Conservation (phyloP, 148 eudicot species). For the Drosera capensis region DNA sequence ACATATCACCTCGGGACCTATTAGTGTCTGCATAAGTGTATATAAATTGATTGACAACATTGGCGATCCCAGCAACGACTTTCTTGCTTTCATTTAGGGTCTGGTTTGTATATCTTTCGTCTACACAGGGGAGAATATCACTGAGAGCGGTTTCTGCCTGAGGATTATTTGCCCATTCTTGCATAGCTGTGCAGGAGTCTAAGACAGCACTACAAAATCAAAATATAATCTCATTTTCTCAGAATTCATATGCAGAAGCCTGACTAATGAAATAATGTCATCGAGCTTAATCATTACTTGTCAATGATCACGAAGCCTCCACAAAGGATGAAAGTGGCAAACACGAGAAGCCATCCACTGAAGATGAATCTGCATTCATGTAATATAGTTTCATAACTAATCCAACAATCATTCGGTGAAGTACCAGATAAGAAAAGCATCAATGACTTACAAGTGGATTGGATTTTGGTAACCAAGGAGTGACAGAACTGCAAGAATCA, state of each 20-base stretch:
- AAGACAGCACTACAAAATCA: constrained; percentile 47
- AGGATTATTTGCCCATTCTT: constrained; percentile 90
- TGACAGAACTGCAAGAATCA: constrained; percentile 45
- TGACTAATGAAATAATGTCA: not conserved
- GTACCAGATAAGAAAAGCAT: not conserved
- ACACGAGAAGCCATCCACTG: constrained; percentile 92
- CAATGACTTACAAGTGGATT: constrained; percentile 52
- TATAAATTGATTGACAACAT: constrained; percentile 49
- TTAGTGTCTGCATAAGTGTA: constrained; percentile 55
- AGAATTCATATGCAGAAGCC: not conserved
- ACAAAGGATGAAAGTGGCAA: constrained; percentile 67
- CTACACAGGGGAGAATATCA: constrained; percentile 90
- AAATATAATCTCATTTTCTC: not conserved
- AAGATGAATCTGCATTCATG: constrained; percentile 52
- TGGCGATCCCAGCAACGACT: constrained; percentile 42
- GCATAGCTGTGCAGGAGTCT: constrained; percentile 91
- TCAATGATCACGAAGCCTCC: constrained; percentile 75
- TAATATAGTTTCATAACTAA: constrained; percentile 8
- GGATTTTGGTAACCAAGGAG: constrained; percentile 51
- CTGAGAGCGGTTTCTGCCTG: constrained; percentile 90
- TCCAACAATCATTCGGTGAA: no score
- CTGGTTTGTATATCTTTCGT: constrained; percentile 66
- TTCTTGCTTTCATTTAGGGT: constrained; percentile 58
- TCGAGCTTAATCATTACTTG: constrained; percentile 28
- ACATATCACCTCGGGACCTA: constrained; percentile 32